Percentiles rank a stretch among this genome's conserved stretches.
These are phyloP conservation scores for Hypsizygus marmoreus DNA, from an alignment of 768 basidiomycete genomes.

Conservation along the genomic window DNA sequence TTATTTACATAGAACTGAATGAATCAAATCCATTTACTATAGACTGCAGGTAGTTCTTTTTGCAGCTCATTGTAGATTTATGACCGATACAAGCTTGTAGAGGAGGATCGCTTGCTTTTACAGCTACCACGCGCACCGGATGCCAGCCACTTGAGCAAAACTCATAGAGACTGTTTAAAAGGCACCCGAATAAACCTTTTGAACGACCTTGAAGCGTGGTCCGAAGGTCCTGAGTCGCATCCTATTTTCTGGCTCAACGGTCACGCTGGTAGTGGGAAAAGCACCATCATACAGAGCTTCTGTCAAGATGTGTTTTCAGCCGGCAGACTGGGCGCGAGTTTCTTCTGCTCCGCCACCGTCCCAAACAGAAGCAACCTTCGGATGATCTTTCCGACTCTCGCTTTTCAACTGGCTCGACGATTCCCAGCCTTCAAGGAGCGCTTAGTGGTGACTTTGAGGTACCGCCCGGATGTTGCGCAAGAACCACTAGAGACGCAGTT, in stretches of 20 bases:
- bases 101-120: too few species aligned
- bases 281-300: constrained; percentile 21
- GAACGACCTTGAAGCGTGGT: constrained; percentile 13
- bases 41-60: too few species aligned
- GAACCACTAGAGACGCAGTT: constrained; percentile 1
- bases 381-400: neutral
- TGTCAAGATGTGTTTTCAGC: constrained; percentile 6
- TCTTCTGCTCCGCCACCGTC: constrained; percentile 1
- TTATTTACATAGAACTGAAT: too few species aligned
- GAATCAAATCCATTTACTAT: too few species aligned
- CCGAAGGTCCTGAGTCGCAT: constrained; percentile 1
- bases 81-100: too few species aligned
- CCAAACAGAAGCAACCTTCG: neutral
- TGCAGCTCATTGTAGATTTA: too few species aligned
- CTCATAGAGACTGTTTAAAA: neutral
- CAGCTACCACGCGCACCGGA: neutral
- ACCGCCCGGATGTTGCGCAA: neutral
- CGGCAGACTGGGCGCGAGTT: constrained; percentile 8
- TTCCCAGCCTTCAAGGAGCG: neutral
- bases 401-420: constrained; percentile 2
- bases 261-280: constrained; percentile 23
- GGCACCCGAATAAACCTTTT: constrained; percentile 13
- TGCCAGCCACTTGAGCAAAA: neutral
- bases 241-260: constrained; percentile 24
- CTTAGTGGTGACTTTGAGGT: neutral